These are phyloP conservation scores for Lentinula novae-zelandiae DNA, from an alignment of 1,284 basidiomycete species.

Conservation along the genomic window DNA sequence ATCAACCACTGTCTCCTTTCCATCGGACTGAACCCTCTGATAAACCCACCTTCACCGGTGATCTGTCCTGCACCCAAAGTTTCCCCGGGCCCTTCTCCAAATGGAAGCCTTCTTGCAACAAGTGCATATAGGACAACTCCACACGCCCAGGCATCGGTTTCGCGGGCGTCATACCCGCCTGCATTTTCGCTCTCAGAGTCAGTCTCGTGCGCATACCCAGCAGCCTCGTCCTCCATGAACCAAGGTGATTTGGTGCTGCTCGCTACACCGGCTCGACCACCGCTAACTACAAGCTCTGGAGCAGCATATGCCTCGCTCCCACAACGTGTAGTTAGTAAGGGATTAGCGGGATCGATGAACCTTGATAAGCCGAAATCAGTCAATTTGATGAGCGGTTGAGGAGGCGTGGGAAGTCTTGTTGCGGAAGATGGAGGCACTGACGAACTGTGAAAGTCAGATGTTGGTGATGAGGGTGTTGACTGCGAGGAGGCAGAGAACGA, in stretches of 20 bases:
- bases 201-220: slow-evolving; percentile 5
- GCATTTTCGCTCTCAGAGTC: slow-evolving; percentile 31
- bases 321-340: slow-evolving; percentile 81
- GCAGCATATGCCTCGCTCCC: slow-evolving; percentile 92
- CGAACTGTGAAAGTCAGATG: slow-evolving; percentile 1
- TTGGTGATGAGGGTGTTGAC: neutral
- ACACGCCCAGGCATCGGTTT: slow-evolving; percentile 89
- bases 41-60: slow-evolving; percentile 26
- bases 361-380: slow-evolving; percentile 91
- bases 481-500: slow-evolving; percentile 3
- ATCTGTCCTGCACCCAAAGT: slow-evolving; percentile 34
- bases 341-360: slow-evolving; percentile 72
- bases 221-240: slow-evolving; percentile 1
- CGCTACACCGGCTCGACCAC: slow-evolving; percentile 22
- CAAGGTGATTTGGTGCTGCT: slow-evolving; percentile 4
- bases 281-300: slow-evolving; percentile 79
- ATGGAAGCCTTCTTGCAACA: slow-evolving; percentile 60
- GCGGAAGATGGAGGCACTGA: neutral
- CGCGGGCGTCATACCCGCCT: slow-evolving; percentile 75
- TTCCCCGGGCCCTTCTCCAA: slow-evolving; percentile 43
- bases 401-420: slow-evolving; percentile 29
- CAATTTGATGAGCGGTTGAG: slow-evolving; percentile 74
- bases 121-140: slow-evolving; percentile 83
- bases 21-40: slow-evolving; percentile 22
- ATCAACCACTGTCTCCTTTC: slow-evolving; percentile 57